A percentile compares a stretch with the other conserved stretches of the same genome.
Conservation (phyloP, 2,329 filamentous ascomycete genomes). For the Phyllosticta citriasiana region DNA sequence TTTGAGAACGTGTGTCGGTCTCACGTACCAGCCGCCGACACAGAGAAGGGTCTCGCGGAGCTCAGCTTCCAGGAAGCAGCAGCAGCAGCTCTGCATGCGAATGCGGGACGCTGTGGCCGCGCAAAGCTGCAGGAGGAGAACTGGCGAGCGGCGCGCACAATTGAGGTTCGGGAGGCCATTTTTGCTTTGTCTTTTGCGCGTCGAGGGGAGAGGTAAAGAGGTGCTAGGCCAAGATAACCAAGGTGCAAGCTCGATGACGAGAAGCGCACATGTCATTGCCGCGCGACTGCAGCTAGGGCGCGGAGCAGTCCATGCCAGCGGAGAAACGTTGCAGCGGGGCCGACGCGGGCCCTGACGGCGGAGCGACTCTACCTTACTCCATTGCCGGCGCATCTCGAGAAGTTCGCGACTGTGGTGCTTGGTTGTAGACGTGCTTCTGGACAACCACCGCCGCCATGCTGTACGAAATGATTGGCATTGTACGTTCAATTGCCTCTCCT, state of each 20-base stretch:
- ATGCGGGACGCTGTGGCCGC: conserved; percentile 13
- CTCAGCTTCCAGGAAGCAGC: conserved; percentile 13
- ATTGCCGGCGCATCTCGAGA: background rate
- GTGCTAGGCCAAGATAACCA: background rate
- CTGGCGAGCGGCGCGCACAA: conserved; percentile 25
- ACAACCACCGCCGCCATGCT: conserved; percentile 51
- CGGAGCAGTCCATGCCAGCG: background rate
- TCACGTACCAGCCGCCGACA: conserved; percentile 23
- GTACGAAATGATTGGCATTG: conserved; percentile 95
- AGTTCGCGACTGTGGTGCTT: background rate
- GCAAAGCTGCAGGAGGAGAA: conserved; percentile 20
- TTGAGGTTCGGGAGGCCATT: conserved; percentile 27
- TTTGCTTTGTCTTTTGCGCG: conserved; percentile 8
- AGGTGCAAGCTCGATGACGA: conserved; percentile 3
- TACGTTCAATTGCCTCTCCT: conserved; percentile 38
- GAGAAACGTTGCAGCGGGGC: background rate
- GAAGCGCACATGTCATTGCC: background rate
- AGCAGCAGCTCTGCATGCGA: conserved; percentile 16
- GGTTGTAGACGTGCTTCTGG: background rate
- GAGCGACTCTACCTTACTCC: background rate
- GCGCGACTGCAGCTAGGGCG: background rate
- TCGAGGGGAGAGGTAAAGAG: conserved; percentile 1
- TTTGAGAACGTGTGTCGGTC: background rate
- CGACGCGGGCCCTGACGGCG: background rate
- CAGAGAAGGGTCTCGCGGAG: conserved; percentile 28